Percentiles rank a stretch among this genome's conserved stretches.
Evolutionary conservation across 768 basidiomycete species (phyloP).

Genomic region (Antrodiella citrinella): DNA sequence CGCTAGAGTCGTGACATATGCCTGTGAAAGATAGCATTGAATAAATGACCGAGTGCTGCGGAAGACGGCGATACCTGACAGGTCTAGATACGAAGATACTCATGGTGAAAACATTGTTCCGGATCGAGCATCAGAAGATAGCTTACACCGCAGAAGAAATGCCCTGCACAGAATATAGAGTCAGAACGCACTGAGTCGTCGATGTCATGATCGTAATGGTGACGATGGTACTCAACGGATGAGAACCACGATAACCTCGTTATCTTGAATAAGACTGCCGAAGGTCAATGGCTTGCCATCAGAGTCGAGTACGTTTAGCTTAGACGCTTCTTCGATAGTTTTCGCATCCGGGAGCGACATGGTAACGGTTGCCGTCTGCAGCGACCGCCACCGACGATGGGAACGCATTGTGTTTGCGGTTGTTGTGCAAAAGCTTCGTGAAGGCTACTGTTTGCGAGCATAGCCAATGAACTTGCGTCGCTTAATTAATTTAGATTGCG

Average conservation of each 20-base stretch:
- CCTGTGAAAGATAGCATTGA: conserved; percentile 20
- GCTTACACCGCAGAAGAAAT: conserved; percentile 62
- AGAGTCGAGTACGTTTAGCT: conserved; percentile 35
- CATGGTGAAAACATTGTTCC: not conserved
- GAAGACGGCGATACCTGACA: conserved; percentile 31
- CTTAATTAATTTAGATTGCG: no score
- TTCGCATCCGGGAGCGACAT: no score
- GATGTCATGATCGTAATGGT: not conserved
- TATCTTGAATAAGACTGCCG: conserved; percentile 38
- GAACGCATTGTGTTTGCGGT: no score
- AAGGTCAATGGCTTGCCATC: conserved; percentile 42
- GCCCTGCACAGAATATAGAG: conserved; percentile 30
- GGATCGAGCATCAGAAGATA: conserved; percentile 4
- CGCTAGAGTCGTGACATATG: conserved; percentile 41
- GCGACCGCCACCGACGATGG: no score
- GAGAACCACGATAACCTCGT: conserved; percentile 55
- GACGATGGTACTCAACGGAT: conserved; percentile 34
- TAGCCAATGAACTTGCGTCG: no score
- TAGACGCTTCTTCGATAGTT: conserved; percentile 32
- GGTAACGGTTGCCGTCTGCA: no score
- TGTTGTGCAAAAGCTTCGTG: no score
- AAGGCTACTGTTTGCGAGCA: no score
- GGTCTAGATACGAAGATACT: conserved; percentile 17
- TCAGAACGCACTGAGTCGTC: not conserved
- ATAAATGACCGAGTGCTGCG: not conserved